phyloP scores from a whole-genome alignment of 129 eudicot species.

The Chrysanthemum lavandulifolium region DNA sequence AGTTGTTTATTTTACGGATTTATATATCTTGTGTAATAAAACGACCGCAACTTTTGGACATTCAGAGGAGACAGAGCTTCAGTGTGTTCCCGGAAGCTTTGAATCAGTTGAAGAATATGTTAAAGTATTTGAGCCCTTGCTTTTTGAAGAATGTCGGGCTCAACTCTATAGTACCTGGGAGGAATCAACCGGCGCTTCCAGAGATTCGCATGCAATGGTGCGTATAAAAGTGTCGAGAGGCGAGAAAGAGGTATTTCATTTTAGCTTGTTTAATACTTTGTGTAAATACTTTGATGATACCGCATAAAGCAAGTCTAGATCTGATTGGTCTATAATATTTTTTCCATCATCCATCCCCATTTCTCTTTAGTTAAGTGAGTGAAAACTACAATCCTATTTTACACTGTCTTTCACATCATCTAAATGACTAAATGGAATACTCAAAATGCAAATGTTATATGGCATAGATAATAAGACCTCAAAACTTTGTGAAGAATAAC shows the following conservation, averaged over 20 bases:
- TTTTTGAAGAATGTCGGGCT: constrained; percentile 97
- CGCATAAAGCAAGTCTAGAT: not conserved
- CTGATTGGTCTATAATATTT: not conserved
- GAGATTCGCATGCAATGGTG: constrained; percentile 74
- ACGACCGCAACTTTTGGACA: constrained; percentile 25
- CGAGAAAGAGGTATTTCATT: constrained; percentile 78
- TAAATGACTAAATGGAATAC: too few relatives aligned
- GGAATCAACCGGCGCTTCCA: constrained; percentile 61
- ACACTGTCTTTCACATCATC: too few relatives aligned
- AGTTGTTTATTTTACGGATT: constrained; percentile 10
- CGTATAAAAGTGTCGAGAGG: constrained; percentile 72
- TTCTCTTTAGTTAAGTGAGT: too few relatives aligned
- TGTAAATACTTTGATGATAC: not conserved
- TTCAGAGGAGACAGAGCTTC: constrained; percentile 97
- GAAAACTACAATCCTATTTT: too few relatives aligned
- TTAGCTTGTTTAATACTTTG: not conserved
- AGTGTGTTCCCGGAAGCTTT: constrained; percentile 88
- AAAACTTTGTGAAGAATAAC: too few relatives aligned
- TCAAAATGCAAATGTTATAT: too few relatives aligned
- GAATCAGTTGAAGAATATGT: constrained; percentile 92
- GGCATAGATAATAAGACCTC: too few relatives aligned
- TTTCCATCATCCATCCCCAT: too few relatives aligned
- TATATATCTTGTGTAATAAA: constrained; percentile 21
- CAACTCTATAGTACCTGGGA: constrained; percentile 98
- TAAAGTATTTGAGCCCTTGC: constrained; percentile 93